A percentile compares a stretch with the other conserved stretches of the same genome.
Evolutionary conservation across 352 stramenopile species (phyloP).

Genomic region (Pythium volutum): DNA sequence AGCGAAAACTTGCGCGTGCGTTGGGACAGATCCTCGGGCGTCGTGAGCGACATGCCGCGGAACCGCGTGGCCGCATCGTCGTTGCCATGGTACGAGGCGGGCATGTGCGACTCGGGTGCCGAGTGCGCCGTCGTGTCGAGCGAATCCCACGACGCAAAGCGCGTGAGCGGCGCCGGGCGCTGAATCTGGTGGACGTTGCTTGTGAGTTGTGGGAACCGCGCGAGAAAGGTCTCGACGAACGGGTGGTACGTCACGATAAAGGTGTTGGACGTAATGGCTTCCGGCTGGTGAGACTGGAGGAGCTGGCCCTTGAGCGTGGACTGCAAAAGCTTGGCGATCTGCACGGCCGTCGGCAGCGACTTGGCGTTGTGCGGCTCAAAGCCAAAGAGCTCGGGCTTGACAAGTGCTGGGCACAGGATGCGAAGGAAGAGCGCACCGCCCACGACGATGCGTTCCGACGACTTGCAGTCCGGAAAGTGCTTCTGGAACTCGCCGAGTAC

Average conservation of each 20-base stretch:
- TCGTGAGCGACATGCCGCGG: constrained; percentile 56
- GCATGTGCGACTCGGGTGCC: constrained; percentile 4
- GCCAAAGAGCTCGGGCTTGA: constrained; percentile 82
- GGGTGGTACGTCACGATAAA: constrained; percentile 68
- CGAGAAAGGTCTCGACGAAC: constrained; percentile 57
- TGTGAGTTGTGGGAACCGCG: constrained; percentile 59
- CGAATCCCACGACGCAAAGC: constrained; percentile 22
- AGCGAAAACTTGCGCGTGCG: constrained; percentile 72
- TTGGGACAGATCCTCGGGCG: constrained; percentile 41
- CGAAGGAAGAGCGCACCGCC: constrained; percentile 73
- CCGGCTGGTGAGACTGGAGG: constrained; percentile 38
- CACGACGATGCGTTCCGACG: constrained; percentile 67
- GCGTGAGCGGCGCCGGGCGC: constrained; percentile 6
- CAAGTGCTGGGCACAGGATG: constrained; percentile 69
- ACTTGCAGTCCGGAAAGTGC: constrained; percentile 59
- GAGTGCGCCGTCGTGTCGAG: constrained; percentile 13
- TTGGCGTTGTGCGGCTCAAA: constrained; percentile 53
- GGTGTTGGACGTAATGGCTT: constrained; percentile 45
- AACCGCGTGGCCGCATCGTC: constrained; percentile 37
- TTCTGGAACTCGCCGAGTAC: constrained; percentile 71
- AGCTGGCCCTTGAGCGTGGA: constrained; percentile 66
- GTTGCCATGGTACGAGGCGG: constrained; percentile 9
- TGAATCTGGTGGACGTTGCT: constrained; percentile 9
- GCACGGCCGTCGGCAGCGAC: constrained; percentile 54
- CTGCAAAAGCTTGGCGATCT: constrained; percentile 82